Conservation (phyloP, 73 alveolate genomes). For the Effrenium voratum region DNA sequence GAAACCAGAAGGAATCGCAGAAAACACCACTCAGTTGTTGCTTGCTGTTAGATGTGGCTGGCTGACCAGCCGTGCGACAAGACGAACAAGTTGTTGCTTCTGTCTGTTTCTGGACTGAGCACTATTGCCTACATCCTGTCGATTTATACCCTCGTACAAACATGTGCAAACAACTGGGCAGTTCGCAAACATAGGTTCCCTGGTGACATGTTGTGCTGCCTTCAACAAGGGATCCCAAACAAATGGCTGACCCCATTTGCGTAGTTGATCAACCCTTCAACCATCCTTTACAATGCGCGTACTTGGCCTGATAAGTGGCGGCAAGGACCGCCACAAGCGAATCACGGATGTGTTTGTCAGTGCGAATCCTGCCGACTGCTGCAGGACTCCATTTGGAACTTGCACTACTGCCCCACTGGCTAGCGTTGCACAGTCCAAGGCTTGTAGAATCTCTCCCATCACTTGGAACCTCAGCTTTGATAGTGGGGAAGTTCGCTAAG, state of each 20-base stretch:
- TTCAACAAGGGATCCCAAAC: background rate
- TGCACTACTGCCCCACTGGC: conserved; percentile 84
- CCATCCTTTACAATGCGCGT: conserved; percentile 93
- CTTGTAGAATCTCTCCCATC: background rate
- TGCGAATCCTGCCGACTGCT: no score
- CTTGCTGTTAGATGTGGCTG: no score
- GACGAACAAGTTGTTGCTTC: no score
- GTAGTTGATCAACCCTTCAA: background rate
- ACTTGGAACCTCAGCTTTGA: background rate
- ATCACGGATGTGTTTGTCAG: background rate
- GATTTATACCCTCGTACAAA: background rate
- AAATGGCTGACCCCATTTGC: background rate
- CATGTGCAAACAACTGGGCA: background rate
- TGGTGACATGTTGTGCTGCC: background rate
- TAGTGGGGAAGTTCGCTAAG: no score
- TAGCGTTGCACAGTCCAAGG: background rate
- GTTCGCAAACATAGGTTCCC: background rate
- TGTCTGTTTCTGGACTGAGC: no score
- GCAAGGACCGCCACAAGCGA: conserved; percentile 62
- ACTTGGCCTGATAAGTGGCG: conserved; percentile 87
- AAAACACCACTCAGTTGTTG: no score
- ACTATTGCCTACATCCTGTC: no score
- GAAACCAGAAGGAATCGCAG: no score
- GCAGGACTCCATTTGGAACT: conserved; percentile 87
- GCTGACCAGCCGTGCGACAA: no score